phyloP scores from a whole-genome alignment of 2,329 filamentous ascomycete species.

The Colletotrichum ledebouriae region DNA sequence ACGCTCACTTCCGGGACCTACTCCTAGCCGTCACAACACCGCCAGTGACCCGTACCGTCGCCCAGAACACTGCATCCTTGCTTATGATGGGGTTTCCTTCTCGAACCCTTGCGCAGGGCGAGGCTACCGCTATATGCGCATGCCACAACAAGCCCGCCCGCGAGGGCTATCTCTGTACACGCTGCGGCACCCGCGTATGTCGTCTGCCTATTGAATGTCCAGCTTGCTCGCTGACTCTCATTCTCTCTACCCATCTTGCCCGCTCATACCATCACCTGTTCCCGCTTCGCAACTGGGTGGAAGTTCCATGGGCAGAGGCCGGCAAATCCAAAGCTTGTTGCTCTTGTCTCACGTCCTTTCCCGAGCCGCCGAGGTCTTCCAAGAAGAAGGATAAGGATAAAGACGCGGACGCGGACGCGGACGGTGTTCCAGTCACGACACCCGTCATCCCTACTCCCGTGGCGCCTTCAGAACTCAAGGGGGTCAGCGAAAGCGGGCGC shows the following conservation, averaged over 20 bases:
- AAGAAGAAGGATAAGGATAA: slow-evolving; percentile 45
- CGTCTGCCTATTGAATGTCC: slow-evolving; percentile 91
- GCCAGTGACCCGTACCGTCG: slow-evolving; percentile 79
- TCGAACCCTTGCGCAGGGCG: slow-evolving; percentile 77
- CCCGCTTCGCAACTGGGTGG: slow-evolving; percentile 89
- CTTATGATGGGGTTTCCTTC: slow-evolving; percentile 99
- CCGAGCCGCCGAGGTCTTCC: slow-evolving; percentile 55
- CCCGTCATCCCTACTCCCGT: slow-evolving; percentile 43
- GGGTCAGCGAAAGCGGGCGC: slow-evolving; percentile 85
- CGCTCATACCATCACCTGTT: slow-evolving; percentile 96
- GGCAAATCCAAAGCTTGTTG: slow-evolving; percentile 75
- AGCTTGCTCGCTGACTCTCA: slow-evolving; percentile 89
- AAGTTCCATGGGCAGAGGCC: slow-evolving; percentile 87
- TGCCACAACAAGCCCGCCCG: slow-evolving; percentile 87
- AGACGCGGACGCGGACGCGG: background rate
- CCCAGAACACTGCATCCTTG: slow-evolving; percentile 72
- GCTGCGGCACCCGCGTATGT: slow-evolving; percentile 91
- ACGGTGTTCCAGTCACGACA: slow-evolving; percentile 38
- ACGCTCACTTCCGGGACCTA: slow-evolving; percentile 84
- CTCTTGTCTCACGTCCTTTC: slow-evolving; percentile 82
- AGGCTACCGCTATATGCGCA: slow-evolving; percentile 82
- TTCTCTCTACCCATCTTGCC: slow-evolving; percentile 92
- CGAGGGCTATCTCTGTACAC: slow-evolving; percentile 91
- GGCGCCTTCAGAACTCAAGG: slow-evolving; percentile 59
- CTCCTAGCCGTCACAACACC: slow-evolving; percentile 90